Evolutionary conservation across 768 basidiomycete species (phyloP), one percentile per base, ranked within the genome.

Genomic region (Udeniomyces megalosporus): DNA sequence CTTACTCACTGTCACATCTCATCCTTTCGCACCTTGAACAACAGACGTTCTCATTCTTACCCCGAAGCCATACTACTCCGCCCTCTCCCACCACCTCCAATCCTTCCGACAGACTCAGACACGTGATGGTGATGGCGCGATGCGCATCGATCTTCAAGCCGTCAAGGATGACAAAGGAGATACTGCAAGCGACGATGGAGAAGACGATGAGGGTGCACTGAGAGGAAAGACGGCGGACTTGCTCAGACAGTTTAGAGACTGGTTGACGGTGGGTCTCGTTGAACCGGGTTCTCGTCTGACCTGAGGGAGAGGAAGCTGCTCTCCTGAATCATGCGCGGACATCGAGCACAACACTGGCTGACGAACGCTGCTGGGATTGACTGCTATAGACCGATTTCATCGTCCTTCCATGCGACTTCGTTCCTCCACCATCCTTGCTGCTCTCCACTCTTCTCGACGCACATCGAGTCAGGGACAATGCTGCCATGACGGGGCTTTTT

Each of bases 371-470:
- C n/a, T n/a, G n/a, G n/a, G 10, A 31, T 22, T 42, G 4, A 4
- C 46, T 20, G 10, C 15, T 26, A 22, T 15, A 77, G 75, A 67
- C 82, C 64, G 92, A 95, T 72, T 92, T 95, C 72, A 80, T 95
- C 45, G 73, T 96, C 26, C 79, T 96, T 1, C 85, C 92, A 7
- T 95, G 90, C 70, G 92, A 96, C 72, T 87, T 95, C 54, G 79
- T 90, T 24, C 84, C 90, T 10, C 84, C 90, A 0, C 76, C 83
- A 0, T 75, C 80, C 0, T 77, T 95, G n/a, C 77, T 84, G 5
- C 78, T 96, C 7, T 78, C 79, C 32, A 75, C 74, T 0, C 74
- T 95, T 1, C 76, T 95, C 48, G 82, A 96, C 73, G 85, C 83
- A 69, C 92, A 91, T 71, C 82, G 92, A 34, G 78, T 80, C 7